These are phyloP conservation scores for Fusarium dimerum DNA, from an alignment of 2,329 filamentous ascomycete species.

Conservation along the genomic window DNA sequence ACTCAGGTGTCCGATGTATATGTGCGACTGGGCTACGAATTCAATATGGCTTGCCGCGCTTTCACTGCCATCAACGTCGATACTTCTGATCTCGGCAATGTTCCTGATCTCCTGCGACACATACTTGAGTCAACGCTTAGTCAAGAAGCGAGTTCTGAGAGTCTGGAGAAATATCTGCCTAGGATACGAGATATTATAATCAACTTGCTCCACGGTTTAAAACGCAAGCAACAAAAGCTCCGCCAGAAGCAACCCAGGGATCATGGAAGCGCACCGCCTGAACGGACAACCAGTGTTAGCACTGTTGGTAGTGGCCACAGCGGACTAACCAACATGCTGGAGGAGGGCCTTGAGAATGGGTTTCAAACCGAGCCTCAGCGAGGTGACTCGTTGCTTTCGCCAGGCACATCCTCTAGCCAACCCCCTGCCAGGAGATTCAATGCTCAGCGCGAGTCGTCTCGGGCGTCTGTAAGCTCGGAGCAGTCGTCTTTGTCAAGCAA, in stretches of 20 bases:
- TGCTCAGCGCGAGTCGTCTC: slow-evolving; percentile 53
- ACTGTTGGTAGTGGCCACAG: slow-evolving; percentile 59
- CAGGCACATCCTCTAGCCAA: slow-evolving; percentile 30
- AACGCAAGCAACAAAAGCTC: slow-evolving; percentile 93
- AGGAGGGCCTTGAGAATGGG: slow-evolving; percentile 59
- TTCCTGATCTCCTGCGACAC: slow-evolving; percentile 84
- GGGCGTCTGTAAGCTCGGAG: slow-evolving; percentile 53
- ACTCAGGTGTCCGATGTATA: slow-evolving; percentile 98
- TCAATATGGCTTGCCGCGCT: slow-evolving; percentile 97
- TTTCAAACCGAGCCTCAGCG: slow-evolving; percentile 45
- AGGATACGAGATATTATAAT: slow-evolving; percentile 98
- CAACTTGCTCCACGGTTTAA: slow-evolving; percentile 90
- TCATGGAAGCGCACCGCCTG: slow-evolving; percentile 45
- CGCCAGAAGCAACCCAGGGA: slow-evolving; percentile 63
- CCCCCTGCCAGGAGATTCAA: slow-evolving; percentile 52
- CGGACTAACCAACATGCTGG: slow-evolving; percentile 56
- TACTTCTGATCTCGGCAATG: slow-evolving; percentile 89
- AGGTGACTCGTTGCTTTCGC: slow-evolving; percentile 27
- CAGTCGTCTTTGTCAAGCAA: slow-evolving; percentile 72
- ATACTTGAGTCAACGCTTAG: slow-evolving; percentile 96
- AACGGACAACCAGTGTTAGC: slow-evolving; percentile 59
- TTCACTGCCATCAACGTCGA: slow-evolving; percentile 98
- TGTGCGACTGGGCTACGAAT: slow-evolving; percentile 95
- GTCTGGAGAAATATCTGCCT: slow-evolving; percentile 89
- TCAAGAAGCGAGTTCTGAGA: slow-evolving; percentile 92